Evolutionary conservation across 208 protist genomes (phyloP), one percentile per base, ranked within the genome.

Genomic region (Trypanosoma rangeli): DNA sequence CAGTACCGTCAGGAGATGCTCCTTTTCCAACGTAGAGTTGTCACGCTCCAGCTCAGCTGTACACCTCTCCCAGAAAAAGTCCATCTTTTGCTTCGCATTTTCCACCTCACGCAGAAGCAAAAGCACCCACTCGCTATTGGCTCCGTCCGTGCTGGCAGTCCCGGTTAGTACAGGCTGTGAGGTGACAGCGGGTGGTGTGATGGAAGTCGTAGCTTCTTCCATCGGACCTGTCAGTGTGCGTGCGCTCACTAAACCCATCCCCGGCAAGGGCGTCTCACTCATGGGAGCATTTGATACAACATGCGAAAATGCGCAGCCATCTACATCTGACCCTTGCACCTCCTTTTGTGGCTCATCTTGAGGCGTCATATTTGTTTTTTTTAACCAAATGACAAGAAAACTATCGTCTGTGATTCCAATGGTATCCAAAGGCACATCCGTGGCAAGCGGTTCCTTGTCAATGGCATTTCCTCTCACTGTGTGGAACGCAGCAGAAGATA

Each of bases 341-440:
- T 55, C 50, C n/a, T 55, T n/a, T 55, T 55, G 9, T 29, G 3
- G 5, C 13, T 46, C 42, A 10, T 18, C 5, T 16, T 46, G 8
- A 20, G 42, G 28, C 78, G 75, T 26, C 18, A 22, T 18, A 29
- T 29, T 24, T 1, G n/a, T 1, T 1, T 5, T 46, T 55, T 53
- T 65, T 65, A 22, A 5, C 2, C 9, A 2, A 18, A 67, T n/a
- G 46, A 83, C 26, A 20, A 85, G 73, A 33, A 82, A 59, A 44
- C 79, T 83, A 13, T 55, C 63, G 62, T 82, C 69, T 5, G 71
- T 67, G 12, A 42, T 29, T 15, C 74, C 70, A 7, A 82, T 56
- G 0, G 64, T 55, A 0, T 22, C 33, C 5, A 80, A 68, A 0
- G 71, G 64, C 28, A 60, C 33, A 8, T 76, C 70, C 3, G 49